Evolutionary conservation across 169 alveolate species (phyloP).

Genomic region (Sarcocystis neurona): DNA sequence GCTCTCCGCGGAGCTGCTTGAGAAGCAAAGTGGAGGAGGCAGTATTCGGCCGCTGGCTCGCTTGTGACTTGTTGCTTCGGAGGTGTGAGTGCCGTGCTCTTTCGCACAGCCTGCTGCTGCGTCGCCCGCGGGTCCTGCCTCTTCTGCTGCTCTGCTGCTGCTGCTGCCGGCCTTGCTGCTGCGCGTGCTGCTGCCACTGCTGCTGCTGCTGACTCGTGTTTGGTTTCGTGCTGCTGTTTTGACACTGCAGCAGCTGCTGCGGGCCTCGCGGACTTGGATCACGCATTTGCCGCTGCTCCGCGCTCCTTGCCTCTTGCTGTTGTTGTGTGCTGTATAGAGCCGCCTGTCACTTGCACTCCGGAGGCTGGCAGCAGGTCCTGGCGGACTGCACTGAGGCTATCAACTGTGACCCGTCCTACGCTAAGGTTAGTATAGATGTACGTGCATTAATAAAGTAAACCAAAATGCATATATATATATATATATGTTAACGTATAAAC

Average conservation of each 20-base stretch:
- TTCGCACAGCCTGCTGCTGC: too few species aligned
- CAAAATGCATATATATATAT: too few species aligned
- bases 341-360: slow-evolving; percentile 80
- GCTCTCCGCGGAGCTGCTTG: too few species aligned
- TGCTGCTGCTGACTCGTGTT: slow-evolving; percentile 4
- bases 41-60: too few species aligned
- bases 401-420: slow-evolving; percentile 70
- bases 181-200: not conserved
- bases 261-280: not conserved
- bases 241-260: not conserved
- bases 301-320: slow-evolving; percentile 1
- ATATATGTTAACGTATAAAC: too few species aligned
- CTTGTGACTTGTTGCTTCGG: too few species aligned
- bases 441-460: too few species aligned
- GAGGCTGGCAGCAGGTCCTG: slow-evolving; percentile 76
- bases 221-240: not conserved
- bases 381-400: slow-evolving; percentile 81
- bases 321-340: slow-evolving; percentile 77
- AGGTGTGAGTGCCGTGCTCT: too few species aligned
- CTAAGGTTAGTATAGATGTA: slow-evolving; percentile 67
- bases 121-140: too few species aligned
- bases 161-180: too few species aligned
- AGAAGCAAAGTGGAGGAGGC: too few species aligned
- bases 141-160: too few species aligned
- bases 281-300: not conserved